Base-by-base conservation (phyloP, 208 protist species). In the Willaertia magna region DNA sequence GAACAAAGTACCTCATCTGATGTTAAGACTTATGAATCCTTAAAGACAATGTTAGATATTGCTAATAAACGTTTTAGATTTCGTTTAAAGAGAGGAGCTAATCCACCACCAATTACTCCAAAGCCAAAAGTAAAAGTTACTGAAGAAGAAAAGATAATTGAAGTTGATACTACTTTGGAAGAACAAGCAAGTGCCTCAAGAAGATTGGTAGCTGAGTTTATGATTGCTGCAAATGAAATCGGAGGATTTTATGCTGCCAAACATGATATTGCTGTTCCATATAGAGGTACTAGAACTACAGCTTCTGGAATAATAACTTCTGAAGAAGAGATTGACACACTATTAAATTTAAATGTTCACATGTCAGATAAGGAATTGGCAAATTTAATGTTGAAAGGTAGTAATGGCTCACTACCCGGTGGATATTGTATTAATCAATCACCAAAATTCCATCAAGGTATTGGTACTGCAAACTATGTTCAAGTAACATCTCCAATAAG, bases 221-320 rank as follows among this genome's bases (percentile, higher is more conserved):
- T 83, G 78, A 83, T 83, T 43, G 78, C 43, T 22, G 78, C 78
- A 4, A 83, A 83, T 42, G 78, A 83, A 55, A 42, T 83, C 18
- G 20, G 30, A 30, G 78, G 34, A n/a, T 26, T 26, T 0, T 83
- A 43, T 55, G 46, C 46, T 42, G 4, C 9, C 26, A 7, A 55
- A 40, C 40, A 83, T 44, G 22, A 39, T 7, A 83, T 83, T 26
- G 18, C 30, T 11, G 46, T 83, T 55, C 78, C 78, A n/a, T 83
- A 55, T 40, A 48, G 46, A 48, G 78, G 46, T n/a, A 83, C 78
- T 20, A 55, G 20, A 20, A 42, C 12, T n/a, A 18, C 9, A 43
- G 20, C 18, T 0, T 20, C 12, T 11, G 74, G 34, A 16, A 11
- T 42, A 47, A 2, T 30, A 1, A 9, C 14, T 42, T 20, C 46